phyloP scores from a whole-genome alignment of 305 asterid species.

The Fraxinus greggii region DNA sequence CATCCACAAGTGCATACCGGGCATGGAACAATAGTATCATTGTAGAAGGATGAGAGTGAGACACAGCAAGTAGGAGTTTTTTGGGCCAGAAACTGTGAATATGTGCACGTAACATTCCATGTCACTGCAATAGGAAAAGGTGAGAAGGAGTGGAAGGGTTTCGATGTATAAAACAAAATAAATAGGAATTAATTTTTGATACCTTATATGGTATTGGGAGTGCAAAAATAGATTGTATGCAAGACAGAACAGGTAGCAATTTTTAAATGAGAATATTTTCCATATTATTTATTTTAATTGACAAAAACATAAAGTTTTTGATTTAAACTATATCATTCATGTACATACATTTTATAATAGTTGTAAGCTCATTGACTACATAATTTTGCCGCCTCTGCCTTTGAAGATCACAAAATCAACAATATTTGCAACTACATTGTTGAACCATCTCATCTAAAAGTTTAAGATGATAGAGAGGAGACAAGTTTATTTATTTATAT shows the following conservation, averaged over 20 bases:
- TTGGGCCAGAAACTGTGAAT: slow-evolving; percentile 75
- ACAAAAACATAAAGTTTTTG: background rate
- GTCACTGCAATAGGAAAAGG: slow-evolving; percentile 60
- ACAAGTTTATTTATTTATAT: background rate
- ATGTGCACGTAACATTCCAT: slow-evolving; percentile 79
- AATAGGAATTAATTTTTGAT: background rate
- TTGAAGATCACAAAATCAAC: background rate
- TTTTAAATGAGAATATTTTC: background rate
- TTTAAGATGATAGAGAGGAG: background rate
- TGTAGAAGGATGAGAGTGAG: slow-evolving; percentile 70
- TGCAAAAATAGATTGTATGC: background rate
- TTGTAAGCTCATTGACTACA: background rate
- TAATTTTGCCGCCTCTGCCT: background rate
- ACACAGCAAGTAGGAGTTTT: slow-evolving; percentile 76
- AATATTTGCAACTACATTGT: background rate
- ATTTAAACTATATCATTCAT: background rate
- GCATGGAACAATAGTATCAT: slow-evolving; percentile 71
- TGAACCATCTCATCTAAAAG: background rate
- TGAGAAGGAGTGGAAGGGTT: slow-evolving; percentile 1
- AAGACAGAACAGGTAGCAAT: background rate
- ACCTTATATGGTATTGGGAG: background rate
- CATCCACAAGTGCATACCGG: slow-evolving; percentile 90
- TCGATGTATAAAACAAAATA: background rate
- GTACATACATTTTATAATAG: background rate
- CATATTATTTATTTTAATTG: background rate